Base-by-base conservation (phyloP, 371 early-diverging fungal genomes). In the Dentiscutata heterogama region DNA sequence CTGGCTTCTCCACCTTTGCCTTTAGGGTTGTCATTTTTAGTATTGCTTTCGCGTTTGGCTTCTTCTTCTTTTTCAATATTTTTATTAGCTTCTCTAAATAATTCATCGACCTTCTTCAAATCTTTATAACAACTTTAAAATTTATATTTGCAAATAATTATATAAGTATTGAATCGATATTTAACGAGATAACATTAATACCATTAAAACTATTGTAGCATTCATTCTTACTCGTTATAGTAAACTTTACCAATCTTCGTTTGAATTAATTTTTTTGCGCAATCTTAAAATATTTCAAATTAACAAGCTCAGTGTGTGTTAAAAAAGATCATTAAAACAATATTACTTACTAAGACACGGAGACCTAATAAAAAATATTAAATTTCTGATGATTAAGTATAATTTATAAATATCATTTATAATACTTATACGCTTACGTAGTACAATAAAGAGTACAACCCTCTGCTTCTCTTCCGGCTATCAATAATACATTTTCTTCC, bases 401-500 rank as follows among this genome's bases (percentile, higher is more conserved):
- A 72, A 74, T 72, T 42, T 31, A 20, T 31, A 50, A 13, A 70
- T 22, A 11, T 2, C 10, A 2, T 10, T 46, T 11, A 10, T 46
- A 11, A 46, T 46, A 11, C 29, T 20, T 56, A 10, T 27, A 29
- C 3, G 83, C 86, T 84, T 86, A 88, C 88, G 97, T 98, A 84
- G 96, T 99, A 86, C 97, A 98, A 84, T 98, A 98, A 6, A 97
- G 90, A 1, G 94, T 95, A 27, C 93, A 89, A 20, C 89, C 91
- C 8, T 85, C 93, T 11, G 96, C 88, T 29, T 94, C 95, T 51
- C 96, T 87, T 7, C 99, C 99, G 1, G 97, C 98, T 85, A 98
- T 98, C 64, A 99, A 84, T 64, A 99, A 85, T 6, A 99, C 99
- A 86, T 99, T 99, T 89, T 99, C 99, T 84, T 99, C 99, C 1